Evolutionary conservation across 1,139 yeast genomes (phyloP).

Genomic region (Yamadazyma oceani): DNA sequence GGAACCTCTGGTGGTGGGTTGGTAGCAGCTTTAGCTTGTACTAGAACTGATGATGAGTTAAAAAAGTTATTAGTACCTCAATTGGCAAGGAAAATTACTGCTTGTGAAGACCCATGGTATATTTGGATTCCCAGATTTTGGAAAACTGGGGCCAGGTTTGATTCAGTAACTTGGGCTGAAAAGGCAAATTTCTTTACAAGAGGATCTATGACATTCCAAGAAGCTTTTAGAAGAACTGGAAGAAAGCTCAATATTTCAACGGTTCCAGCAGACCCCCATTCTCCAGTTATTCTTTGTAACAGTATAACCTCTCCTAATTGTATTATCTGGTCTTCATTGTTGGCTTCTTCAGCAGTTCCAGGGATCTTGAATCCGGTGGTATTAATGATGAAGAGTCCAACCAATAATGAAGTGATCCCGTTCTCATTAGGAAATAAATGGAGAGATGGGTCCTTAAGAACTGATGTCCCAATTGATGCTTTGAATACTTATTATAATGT

Average conservation of each 20-base stretch:
- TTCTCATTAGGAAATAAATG: constrained; percentile 74
- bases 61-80: constrained; percentile 56
- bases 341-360: constrained; percentile 83
- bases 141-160: constrained; percentile 78
- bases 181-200: constrained; percentile 67
- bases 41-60: constrained; percentile 69
- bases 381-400: constrained; percentile 65
- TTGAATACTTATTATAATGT: constrained; percentile 77
- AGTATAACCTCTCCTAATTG: constrained; percentile 78
- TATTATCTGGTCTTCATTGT: constrained; percentile 75
- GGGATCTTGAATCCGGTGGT: constrained; percentile 84
- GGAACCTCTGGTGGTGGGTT: constrained; percentile 86
- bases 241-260: constrained; percentile 70
- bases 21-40: constrained; percentile 73
- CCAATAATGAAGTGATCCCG: constrained; percentile 50
- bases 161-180: constrained; percentile 72
- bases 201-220: constrained; percentile 73
- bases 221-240: constrained; percentile 68
- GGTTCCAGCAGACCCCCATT: constrained; percentile 80
- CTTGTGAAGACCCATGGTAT: constrained; percentile 66
- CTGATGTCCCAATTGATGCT: constrained; percentile 70
- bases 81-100: constrained; percentile 64
- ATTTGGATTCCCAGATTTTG: constrained; percentile 66
- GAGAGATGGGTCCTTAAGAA: constrained; percentile 73
- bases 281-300: constrained; percentile 78